phyloP scores from a whole-genome alignment of 495 filamentous ascomycete species.

The Lineolata rhizophorae region DNA sequence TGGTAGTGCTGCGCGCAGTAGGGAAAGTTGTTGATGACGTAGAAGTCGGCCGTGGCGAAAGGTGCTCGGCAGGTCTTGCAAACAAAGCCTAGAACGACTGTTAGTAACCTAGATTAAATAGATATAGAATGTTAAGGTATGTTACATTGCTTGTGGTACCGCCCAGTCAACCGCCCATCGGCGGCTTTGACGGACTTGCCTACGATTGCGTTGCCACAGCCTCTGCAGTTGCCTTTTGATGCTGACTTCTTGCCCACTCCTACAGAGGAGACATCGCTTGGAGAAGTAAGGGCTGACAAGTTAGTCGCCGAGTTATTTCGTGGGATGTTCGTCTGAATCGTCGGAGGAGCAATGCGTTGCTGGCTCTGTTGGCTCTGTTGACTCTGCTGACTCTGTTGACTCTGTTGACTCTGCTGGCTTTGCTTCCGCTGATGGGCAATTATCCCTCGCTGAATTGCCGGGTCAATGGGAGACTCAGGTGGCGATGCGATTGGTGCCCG shows the following conservation, averaged over 20 bases:
- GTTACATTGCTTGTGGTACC: conserved; percentile 71
- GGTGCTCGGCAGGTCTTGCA: conserved; percentile 65
- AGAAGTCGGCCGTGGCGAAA: conserved; percentile 79
- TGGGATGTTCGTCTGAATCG: conserved; percentile 12
- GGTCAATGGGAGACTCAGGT: neutral
- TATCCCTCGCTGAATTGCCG: neutral
- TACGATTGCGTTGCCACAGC: conserved; percentile 53
- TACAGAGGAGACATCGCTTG: conserved; percentile 3
- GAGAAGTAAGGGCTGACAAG: conserved; percentile 8
- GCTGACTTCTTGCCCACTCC: conserved; percentile 5
- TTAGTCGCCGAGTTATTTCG: conserved; percentile 9
- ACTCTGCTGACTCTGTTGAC: too few relatives aligned
- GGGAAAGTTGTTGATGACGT: conserved; percentile 67
- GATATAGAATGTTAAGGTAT: neutral
- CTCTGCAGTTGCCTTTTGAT: conserved; percentile 57
- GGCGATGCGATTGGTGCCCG: too few relatives aligned
- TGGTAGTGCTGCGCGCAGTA: conserved; percentile 92
- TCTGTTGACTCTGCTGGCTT: neutral
- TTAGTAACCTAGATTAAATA: neutral
- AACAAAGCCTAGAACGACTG: conserved; percentile 34
- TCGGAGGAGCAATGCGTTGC: conserved; percentile 4
- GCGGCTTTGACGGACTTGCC: conserved; percentile 89
- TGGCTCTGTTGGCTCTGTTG: conserved; percentile 6
- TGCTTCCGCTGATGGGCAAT: conserved; percentile 1
- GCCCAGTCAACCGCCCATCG: conserved; percentile 78